Base-by-base conservation (phyloP, 176 grass and related monocot species). In the Canna indica region DNA sequence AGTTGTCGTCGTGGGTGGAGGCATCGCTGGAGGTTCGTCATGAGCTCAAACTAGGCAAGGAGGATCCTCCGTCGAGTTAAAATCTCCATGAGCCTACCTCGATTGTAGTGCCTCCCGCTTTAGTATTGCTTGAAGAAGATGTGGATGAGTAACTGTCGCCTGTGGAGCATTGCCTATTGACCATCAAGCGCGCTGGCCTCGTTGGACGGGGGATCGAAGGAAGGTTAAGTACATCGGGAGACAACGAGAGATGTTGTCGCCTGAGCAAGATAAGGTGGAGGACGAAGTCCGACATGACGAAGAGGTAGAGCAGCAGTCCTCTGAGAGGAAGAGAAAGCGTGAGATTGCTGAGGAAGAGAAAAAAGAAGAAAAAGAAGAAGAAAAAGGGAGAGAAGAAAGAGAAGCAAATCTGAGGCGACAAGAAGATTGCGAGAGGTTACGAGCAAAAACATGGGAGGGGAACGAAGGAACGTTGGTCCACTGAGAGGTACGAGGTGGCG, bases 11-110 rank as follows among this genome's bases (percentile, higher is more conserved):
- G n/a, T n/a, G n/a, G n/a, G n/a, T n/a, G n/a, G n/a, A n/a, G n/a
- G n/a, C n/a, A n/a, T n/a, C n/a, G n/a, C n/a, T n/a, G n/a, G 78
- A 73, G 75, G 64, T 96, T 91, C 72, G 76, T 96, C 68, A 88
- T 88, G 84, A 96, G 91, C 78, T 83, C 69, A 48, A 96, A 73
- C 76, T 73, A 86, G 35, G 77, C 88, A 7, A 71, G 79, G 5
- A 82, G 78, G 67, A 77, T 82, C 36, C 68, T 95, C 30, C 71
- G 80, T 45, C 75, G 78, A 45, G 65, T n/a, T n/a, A n/a, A n/a
- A n/a, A n/a, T n/a, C n/a, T 85, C 59, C 76, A 76, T 60, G 81
- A 88, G 53, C 80, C 62, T 68, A 24, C 36, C 1, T 10, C 24
- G 5, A n/a, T 17, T n/a, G 36, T 3, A 24, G 16, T 46, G 30